Evolutionary conservation across 768 basidiomycete species (phyloP).

Genomic region (Tricholoma furcatifolium): DNA sequence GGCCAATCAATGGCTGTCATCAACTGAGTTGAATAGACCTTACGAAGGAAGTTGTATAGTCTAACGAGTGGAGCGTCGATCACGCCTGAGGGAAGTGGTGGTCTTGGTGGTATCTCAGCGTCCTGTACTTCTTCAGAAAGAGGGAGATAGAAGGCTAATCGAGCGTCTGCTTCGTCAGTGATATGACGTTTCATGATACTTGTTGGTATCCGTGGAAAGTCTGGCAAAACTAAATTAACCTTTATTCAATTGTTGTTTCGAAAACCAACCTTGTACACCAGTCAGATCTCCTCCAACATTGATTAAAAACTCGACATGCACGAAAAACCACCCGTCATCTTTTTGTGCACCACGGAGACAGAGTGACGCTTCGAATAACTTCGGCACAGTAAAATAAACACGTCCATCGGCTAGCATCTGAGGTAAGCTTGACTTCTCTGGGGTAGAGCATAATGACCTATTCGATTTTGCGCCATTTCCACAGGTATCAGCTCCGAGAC

Average conservation of each 20-base stretch:
- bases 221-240: slow-evolving; percentile 31
- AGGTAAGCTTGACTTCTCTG: not conserved
- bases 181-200: slow-evolving; percentile 66
- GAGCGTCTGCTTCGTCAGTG: slow-evolving; percentile 68
- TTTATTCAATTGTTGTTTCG: not conserved
- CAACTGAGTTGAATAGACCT: slow-evolving; percentile 24
- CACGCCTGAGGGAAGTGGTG: slow-evolving; percentile 56
- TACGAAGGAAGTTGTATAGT: slow-evolving; percentile 87
- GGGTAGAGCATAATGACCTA: slow-evolving; percentile 40
- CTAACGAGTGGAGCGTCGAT: slow-evolving; percentile 85
- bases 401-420: slow-evolving; percentile 63
- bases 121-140: slow-evolving; percentile 40
- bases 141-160: slow-evolving; percentile 63
- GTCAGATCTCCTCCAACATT: slow-evolving; percentile 73
- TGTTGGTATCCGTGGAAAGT: slow-evolving; percentile 70
- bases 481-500: slow-evolving; percentile 79
- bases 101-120: slow-evolving; percentile 40
- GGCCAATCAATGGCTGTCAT: not conserved
- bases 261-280: slow-evolving; percentile 58
- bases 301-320: slow-evolving; percentile 72
- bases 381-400: slow-evolving; percentile 70
- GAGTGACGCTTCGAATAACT: slow-evolving; percentile 71
- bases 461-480: slow-evolving; percentile 72
- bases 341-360: slow-evolving; percentile 69
- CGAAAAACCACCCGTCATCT: slow-evolving; percentile 85